A percentile compares a stretch with the other conserved stretches of the same genome.
phyloP scores from a whole-genome alignment of 2,329 filamentous ascomycete genomes.

The Colletotrichum ledebouriae region DNA sequence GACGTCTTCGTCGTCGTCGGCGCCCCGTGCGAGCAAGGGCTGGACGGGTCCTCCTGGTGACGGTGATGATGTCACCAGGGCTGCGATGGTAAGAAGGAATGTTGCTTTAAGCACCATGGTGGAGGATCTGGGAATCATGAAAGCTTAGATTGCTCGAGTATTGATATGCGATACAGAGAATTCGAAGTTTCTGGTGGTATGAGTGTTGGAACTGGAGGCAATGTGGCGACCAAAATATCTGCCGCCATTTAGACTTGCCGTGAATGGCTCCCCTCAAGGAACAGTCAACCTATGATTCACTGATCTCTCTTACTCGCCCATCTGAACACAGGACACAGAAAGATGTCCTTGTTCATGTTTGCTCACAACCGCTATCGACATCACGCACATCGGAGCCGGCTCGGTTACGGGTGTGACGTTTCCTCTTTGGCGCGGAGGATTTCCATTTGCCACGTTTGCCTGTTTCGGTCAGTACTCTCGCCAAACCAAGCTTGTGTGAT shows the following conservation, averaged over 20 bases:
- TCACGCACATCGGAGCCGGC: slow-evolving; percentile 12
- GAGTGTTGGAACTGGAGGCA: too few relatives aligned
- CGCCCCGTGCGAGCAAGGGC: background rate
- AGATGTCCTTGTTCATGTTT: slow-evolving; percentile 5
- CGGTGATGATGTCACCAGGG: background rate
- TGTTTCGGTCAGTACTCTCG: slow-evolving; percentile 3
- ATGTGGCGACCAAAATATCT: too few relatives aligned
- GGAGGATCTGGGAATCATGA: background rate
- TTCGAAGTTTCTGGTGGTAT: too few relatives aligned
- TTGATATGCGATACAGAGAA: too few relatives aligned
- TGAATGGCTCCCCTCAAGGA: too few relatives aligned
- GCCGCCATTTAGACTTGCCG: too few relatives aligned
- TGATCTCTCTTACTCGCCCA: too few relatives aligned
- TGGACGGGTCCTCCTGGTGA: background rate
- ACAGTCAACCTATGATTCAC: slow-evolving; percentile 3
- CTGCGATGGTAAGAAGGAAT: background rate
- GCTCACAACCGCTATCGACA: background rate
- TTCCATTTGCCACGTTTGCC: slow-evolving; percentile 34
- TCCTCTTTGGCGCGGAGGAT: slow-evolving; percentile 8
- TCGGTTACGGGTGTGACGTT: slow-evolving; percentile 33
- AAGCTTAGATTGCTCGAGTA: too few relatives aligned
- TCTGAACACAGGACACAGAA: background rate
- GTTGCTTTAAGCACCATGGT: background rate
- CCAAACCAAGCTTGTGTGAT: background rate
- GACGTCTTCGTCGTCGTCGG: background rate